Base-by-base conservation (phyloP, 768 basidiomycete species). In the Naganishia kalamii region DNA sequence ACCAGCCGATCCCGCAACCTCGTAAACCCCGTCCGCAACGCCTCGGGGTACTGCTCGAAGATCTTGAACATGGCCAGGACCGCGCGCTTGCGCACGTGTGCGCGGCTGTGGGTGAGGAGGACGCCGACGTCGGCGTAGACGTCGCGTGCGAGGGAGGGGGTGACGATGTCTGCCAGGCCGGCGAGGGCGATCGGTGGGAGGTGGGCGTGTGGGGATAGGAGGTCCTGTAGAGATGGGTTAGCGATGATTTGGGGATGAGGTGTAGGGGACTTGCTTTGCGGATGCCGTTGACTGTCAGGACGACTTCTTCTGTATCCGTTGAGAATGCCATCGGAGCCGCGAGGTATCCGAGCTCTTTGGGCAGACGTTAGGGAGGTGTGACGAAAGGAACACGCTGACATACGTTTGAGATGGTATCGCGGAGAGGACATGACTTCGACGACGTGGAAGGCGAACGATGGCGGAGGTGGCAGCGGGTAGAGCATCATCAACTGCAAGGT, bases 361-460 rank as follows among this genome's bases (percentile, higher is more conserved):
- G n/a, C 15, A 17, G 17, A 15, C 15, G 12, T 19, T 11, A 23
- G 23, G 46, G 15, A n/a, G 32, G 1, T 25, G 19, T 11, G 29
- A 5, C 30, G 27, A 4, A 2, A 12, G 17, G 21, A 15, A 19
- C 25, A 4, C n/a, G 5, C 7, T 10, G 30, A 70, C 76, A 67
- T 46, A 77, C 76, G 77, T 82, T 99, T 99, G 70, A 98, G 83
- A 79, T 98, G 93, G 70, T 87, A 85, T 75, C 87, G 87, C 4
- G 88, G 81, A 3, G 92, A 92, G 40, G 92, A 92, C 96, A 99
- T 99, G 77, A 94, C 92, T 75, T 99, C 96, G 6, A 98, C 87
- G 60, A 99, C 88, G 77, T 94, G 87, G 73, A 99, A 99, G 8
- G 96, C 90, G 48, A 93, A 93, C 86, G 92, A 96, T 65, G 85